Evolutionary conservation across 805 yeast species (phyloP).

Genomic region (Candida tallmaniae): DNA sequence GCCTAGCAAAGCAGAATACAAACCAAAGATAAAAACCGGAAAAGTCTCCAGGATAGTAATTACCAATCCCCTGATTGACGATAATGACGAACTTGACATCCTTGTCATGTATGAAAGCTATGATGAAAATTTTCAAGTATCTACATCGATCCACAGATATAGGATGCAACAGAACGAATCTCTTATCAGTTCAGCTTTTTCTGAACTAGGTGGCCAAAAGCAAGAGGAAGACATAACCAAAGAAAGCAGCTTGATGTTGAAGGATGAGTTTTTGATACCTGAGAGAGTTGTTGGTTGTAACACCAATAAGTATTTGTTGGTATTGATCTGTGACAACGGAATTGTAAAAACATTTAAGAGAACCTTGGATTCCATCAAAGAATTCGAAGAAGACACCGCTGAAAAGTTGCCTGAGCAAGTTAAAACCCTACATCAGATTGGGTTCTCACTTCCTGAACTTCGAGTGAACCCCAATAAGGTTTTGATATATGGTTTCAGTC

Average conservation of each 20-base stretch:
- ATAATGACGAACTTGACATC: conserved; percentile 42
- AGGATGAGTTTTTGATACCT: conserved; percentile 24
- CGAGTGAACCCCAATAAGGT: conserved; percentile 15
- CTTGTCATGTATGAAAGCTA: conserved; percentile 35
- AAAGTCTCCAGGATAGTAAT: conserved; percentile 32
- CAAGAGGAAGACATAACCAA: not conserved
- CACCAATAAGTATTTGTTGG: conserved; percentile 34
- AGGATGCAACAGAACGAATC: conserved; percentile 18
- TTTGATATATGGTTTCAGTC: conserved; percentile 42
- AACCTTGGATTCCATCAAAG: not conserved
- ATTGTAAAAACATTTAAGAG: conserved; percentile 13
- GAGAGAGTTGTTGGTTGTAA: conserved; percentile 28
- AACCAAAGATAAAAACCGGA: conserved; percentile 11
- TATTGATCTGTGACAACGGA: conserved; percentile 16
- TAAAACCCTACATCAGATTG: conserved; percentile 46
- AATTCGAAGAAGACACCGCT: conserved; percentile 10
- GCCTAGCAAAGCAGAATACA: not conserved
- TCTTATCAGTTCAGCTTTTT: conserved; percentile 25
- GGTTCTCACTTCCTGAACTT: conserved; percentile 43
- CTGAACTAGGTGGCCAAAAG: conserved; percentile 20
- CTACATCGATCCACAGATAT: conserved; percentile 26
- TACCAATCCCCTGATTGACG: conserved; percentile 41
- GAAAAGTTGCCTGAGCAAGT: conserved; percentile 16
- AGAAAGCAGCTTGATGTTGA: conserved; percentile 16
- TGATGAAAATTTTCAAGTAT: conserved; percentile 11